Evolutionary conservation across 805 yeast species (phyloP), one percentile per base, ranked within the genome.

Genomic region (Trichomonascus vanleenenianus): DNA sequence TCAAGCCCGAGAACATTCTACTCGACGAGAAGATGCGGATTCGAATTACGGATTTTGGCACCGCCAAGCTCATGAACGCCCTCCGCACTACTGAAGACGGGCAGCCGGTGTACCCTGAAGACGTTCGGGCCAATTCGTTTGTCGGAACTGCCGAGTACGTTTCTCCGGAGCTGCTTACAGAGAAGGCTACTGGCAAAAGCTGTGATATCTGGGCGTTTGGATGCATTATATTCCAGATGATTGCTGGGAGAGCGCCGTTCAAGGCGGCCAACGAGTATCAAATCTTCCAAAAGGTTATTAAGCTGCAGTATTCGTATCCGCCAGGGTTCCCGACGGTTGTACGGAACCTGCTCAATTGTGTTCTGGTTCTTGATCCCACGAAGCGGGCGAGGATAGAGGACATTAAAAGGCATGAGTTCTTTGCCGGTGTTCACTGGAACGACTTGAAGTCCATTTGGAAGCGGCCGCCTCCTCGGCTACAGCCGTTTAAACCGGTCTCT

Each of bases 71-170:
- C 3, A 66, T 85, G 12, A 76, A 75, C 27, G 43, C 59, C 15
- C 51, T 55, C 34, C 30, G 37, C 9, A 42, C 47, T 22, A 54
- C 55, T 19, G 45, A 47, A 27, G 70, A 33, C n/a, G 38, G 20
- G 51, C 3, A 49, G 50, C 15, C 49, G n/a, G 14, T 11, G 3
- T 61, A 60, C 45, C 67, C 64, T 2, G 62, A 58, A n/a, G 71
- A 65, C 25, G 67, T 61, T 31, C 65, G 70, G 12, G 64, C 70
- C 15, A 59, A 59, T 4, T 88, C 97, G 0, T 93, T 91, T 68
- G 97, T 91, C 2, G 98, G 98, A 0, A 91, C 98, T 1, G 97
- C 97, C 0, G 97, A 89, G 60, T 89, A 89, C 59, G 96, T 93
- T 2, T 82, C 95, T 0, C 98, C 97, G 0, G 98, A 93, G 62